These are phyloP conservation scores for Leptomonas seymouri DNA, from an alignment of 208 protist genomes.

Conservation along the genomic window DNA sequence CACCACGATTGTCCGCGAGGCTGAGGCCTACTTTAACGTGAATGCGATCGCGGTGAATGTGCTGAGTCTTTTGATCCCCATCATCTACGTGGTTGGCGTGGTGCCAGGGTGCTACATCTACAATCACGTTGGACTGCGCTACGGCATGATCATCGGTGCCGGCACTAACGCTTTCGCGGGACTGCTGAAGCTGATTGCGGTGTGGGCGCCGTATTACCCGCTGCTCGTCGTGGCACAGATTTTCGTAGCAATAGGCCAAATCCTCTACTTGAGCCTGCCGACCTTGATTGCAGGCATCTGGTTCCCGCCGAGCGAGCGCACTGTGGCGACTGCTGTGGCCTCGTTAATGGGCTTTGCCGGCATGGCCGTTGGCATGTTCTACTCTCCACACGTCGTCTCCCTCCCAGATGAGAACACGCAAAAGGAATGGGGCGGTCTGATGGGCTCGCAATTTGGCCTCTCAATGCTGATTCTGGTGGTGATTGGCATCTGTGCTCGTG, in stretches of 20 bases:
- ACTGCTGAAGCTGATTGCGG: constrained; percentile 49
- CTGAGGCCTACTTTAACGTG: constrained; percentile 39
- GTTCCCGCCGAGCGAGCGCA: constrained; percentile 54
- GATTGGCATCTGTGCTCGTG: constrained; percentile 24
- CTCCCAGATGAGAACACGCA: constrained; percentile 25
- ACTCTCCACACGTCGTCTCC: constrained; percentile 48
- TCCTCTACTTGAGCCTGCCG: constrained; percentile 46
- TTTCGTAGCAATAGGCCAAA: constrained; percentile 38
- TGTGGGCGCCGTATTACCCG: constrained; percentile 36
- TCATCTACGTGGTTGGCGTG: constrained; percentile 45
- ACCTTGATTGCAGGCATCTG: constrained; percentile 52
- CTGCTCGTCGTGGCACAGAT: constrained; percentile 49
- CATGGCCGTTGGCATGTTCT: constrained; percentile 72
- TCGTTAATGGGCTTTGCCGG: constrained; percentile 51
- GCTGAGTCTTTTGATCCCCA: constrained; percentile 41
- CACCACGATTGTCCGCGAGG: constrained; percentile 40
- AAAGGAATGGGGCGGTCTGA: constrained; percentile 32
- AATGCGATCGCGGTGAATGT: constrained; percentile 44
- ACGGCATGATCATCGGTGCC: constrained; percentile 40
- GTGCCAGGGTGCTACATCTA: constrained; percentile 45
- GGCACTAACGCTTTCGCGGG: constrained; percentile 30
- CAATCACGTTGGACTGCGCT: constrained; percentile 50
- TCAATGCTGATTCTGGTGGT: constrained; percentile 26
- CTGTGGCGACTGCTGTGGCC: constrained; percentile 47
- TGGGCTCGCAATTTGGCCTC: constrained; percentile 41